Conservation (phyloP, 805 yeast genomes). For the Yueomyces sinensis region DNA sequence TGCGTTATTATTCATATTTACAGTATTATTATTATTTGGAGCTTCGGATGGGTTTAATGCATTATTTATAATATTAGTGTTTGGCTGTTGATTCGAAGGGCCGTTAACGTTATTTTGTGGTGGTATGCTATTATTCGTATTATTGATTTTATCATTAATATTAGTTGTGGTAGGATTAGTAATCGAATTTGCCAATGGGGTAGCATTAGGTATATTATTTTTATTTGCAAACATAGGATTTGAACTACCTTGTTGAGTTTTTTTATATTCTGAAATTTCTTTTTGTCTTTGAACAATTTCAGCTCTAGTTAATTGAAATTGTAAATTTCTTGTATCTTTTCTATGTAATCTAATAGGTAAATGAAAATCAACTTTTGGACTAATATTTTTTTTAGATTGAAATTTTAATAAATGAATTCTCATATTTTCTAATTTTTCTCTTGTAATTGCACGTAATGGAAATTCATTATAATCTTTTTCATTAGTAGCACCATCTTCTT, state of each 20-base stretch:
- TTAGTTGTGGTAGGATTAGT: not conserved
- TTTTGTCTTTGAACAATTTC: slow-evolving; percentile 55
- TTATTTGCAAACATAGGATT: slow-evolving; percentile 8
- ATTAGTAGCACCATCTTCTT: slow-evolving; percentile 6
- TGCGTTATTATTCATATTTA: not conserved
- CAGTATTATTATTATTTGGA: not conserved
- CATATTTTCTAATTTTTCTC: slow-evolving; percentile 56
- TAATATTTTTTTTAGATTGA: slow-evolving; percentile 58
- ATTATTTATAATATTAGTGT: not conserved
- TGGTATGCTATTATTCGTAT: too few relatives aligned
- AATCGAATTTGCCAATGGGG: not conserved
- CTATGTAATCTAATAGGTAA: slow-evolving; percentile 82
- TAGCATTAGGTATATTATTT: not conserved
- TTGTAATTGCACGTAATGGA: slow-evolving; percentile 54
- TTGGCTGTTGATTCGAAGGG: not conserved
- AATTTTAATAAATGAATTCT: slow-evolving; percentile 75
- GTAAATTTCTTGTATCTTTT: slow-evolving; percentile 85
- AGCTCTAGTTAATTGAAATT: slow-evolving; percentile 67
- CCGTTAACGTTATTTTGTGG: too few relatives aligned
- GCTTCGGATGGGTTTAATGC: not conserved
- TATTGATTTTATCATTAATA: not conserved
- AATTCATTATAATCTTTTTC: slow-evolving; percentile 25
- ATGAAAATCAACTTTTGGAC: slow-evolving; percentile 57
- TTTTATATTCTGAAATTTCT: slow-evolving; percentile 30
- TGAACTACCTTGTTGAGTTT: slow-evolving; percentile 24